Evolutionary conservation across 495 filamentous ascomycete genomes (phyloP).

Genomic region (Penicillium verhagenii): DNA sequence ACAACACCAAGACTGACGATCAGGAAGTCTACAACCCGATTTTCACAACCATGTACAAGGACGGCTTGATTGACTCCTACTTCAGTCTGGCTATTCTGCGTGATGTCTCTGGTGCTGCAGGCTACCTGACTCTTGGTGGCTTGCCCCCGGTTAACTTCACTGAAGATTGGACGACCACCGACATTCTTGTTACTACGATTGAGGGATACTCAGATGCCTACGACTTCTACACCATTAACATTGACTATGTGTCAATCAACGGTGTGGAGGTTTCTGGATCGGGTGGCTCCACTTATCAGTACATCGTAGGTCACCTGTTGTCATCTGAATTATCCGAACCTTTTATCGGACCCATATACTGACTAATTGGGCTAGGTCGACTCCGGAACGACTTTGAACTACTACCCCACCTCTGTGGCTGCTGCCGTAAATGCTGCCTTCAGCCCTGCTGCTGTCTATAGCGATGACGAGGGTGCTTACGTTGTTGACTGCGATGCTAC

Average conservation of each 20-base stretch:
- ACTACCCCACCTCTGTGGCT: slow-evolving; percentile 43
- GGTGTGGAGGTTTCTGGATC: slow-evolving; percentile 18
- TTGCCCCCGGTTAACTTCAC: slow-evolving; percentile 39
- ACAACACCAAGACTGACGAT: background rate
- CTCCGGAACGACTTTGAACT: slow-evolving; percentile 42
- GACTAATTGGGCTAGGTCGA: slow-evolving; percentile 28
- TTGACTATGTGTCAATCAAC: slow-evolving; percentile 36
- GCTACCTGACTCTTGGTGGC: slow-evolving; percentile 54
- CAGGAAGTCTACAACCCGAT: slow-evolving; percentile 50
- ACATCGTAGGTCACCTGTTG: slow-evolving; percentile 26
- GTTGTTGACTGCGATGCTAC: slow-evolving; percentile 55
- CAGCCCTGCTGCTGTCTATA: slow-evolving; percentile 50
- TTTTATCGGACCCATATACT: background rate
- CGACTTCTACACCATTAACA: slow-evolving; percentile 44
- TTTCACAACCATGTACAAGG: slow-evolving; percentile 55
- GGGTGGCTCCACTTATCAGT: slow-evolving; percentile 16
- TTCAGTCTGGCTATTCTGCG: slow-evolving; percentile 46
- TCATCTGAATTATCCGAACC: background rate
- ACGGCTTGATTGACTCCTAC: slow-evolving; percentile 49
- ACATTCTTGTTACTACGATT: slow-evolving; percentile 32
- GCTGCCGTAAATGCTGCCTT: slow-evolving; percentile 52
- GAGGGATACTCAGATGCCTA: slow-evolving; percentile 18
- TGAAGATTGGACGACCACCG: slow-evolving; percentile 35
- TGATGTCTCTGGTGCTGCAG: slow-evolving; percentile 22
- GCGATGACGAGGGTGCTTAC: slow-evolving; percentile 45